These are phyloP conservation scores for Clarireedia sp. DNA, from an alignment of 2,329 filamentous ascomycete species.

Conservation along the genomic window DNA sequence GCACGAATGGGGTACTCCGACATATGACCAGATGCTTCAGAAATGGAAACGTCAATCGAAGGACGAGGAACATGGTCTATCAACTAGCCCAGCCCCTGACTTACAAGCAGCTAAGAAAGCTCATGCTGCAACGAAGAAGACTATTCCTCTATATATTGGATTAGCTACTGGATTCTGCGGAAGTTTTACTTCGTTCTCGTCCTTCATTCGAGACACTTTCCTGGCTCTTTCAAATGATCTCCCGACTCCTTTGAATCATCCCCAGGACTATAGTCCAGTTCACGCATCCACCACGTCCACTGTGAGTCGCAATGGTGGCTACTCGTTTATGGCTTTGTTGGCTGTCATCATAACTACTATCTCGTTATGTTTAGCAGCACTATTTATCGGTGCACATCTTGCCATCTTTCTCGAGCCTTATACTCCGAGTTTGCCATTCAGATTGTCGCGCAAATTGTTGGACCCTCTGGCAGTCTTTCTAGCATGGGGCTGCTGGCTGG, in stretches of 20 bases:
- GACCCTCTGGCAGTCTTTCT: slow-evolving; percentile 59
- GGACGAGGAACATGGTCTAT: slow-evolving; percentile 33
- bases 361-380: slow-evolving; percentile 58
- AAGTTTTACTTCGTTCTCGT: slow-evolving; percentile 83
- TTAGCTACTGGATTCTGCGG: slow-evolving; percentile 83
- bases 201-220: slow-evolving; percentile 74
- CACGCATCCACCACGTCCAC: slow-evolving; percentile 30
- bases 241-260: slow-evolving; percentile 39
- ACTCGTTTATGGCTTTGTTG: slow-evolving; percentile 74
- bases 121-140: slow-evolving; percentile 65
- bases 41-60: slow-evolving; percentile 29
- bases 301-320: slow-evolving; percentile 57
- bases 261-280: slow-evolving; percentile 29
- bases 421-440: slow-evolving; percentile 53
- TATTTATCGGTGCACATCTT: slow-evolving; percentile 68
- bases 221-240: slow-evolving; percentile 72
- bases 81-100: slow-evolving; percentile 26
- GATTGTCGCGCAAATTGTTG: slow-evolving; percentile 48
- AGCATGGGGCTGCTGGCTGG: slow-evolving; percentile 69
- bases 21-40: slow-evolving; percentile 31
- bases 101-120: slow-evolving; percentile 44
- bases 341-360: slow-evolving; percentile 69
- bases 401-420: slow-evolving; percentile 52
- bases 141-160: slow-evolving; percentile 80
- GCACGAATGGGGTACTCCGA: slow-evolving; percentile 50